These are phyloP conservation scores for Inga oerstediana DNA, from an alignment of 306 rosid species.

Conservation along the genomic window DNA sequence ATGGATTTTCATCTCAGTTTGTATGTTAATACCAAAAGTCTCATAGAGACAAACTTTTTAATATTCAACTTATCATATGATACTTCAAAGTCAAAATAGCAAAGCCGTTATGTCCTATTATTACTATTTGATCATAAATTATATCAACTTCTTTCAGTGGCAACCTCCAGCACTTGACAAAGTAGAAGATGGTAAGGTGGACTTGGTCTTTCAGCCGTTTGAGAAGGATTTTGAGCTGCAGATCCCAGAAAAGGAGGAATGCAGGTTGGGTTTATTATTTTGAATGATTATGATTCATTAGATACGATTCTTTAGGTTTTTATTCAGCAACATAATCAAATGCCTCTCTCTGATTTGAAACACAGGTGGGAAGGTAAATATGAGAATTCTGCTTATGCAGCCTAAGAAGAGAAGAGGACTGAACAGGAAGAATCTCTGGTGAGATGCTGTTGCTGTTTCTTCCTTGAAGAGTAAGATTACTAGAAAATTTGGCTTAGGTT, in stretches of 20 bases:
- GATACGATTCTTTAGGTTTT: not conserved
- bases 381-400: conserved; percentile 68
- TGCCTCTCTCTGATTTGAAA: conserved; percentile 19
- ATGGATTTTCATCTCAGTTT: not conserved
- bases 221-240: conserved; percentile 72
- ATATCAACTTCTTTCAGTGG: conserved; percentile 85
- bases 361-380: conserved; percentile 90
- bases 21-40: not conserved
- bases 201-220: conserved; percentile 63
- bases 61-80: not conserved
- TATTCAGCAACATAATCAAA: not conserved
- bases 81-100: not conserved
- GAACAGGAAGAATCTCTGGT: conserved; percentile 20
- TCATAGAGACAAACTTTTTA: not conserved
- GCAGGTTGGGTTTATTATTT: conserved; percentile 52
- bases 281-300: conserved; percentile 12
- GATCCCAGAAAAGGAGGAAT: conserved; percentile 62
- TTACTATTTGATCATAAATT: no score
- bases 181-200: conserved; percentile 58
- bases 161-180: conserved; percentile 66
- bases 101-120: conserved; percentile 3
- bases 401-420: not conserved
- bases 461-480: not conserved
- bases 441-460: conserved; percentile 30
- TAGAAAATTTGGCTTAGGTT: conserved; percentile 1